Evolutionary conservation across 345 rosid species (phyloP).

Genomic region (Laguncularia racemosa): DNA sequence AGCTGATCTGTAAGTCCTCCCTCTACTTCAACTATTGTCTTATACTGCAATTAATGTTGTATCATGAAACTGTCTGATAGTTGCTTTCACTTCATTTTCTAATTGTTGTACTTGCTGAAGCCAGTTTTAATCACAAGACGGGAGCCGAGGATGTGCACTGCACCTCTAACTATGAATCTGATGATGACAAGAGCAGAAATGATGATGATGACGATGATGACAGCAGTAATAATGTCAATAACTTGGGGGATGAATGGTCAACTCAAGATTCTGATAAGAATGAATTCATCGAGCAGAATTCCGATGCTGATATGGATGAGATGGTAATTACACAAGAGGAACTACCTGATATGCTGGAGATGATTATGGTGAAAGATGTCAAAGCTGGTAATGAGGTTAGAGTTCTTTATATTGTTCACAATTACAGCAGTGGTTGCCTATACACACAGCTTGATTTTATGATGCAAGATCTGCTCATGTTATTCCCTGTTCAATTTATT

Average conservation of each 20-base stretch:
- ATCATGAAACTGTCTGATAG: neutral
- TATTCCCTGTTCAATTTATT: neutral
- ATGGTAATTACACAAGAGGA: constrained; percentile 24
- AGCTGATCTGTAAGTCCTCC: constrained; percentile 74
- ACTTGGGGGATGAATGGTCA: neutral
- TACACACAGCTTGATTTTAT: neutral
- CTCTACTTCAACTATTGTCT: neutral
- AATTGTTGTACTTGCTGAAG: constrained; percentile 4
- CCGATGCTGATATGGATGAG: constrained; percentile 10
- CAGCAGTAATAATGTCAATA: constrained; percentile 3
- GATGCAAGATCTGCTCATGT: neutral
- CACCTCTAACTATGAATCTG: constrained; percentile 50
- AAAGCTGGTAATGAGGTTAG: constrained; percentile 69
- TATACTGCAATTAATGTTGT: neutral
- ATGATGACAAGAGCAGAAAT: constrained; percentile 25
- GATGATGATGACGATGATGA: constrained; percentile 20
- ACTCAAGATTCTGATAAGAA: constrained; percentile 8
- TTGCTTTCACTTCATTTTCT: constrained; percentile 1
- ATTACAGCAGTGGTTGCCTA: neutral
- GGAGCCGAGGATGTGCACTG: constrained; percentile 88
- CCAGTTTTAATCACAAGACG: constrained; percentile 89
- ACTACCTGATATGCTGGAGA: constrained; percentile 40
- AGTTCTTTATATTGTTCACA: constrained; percentile 6
- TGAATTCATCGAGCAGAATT: constrained; percentile 14
- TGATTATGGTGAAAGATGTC: constrained; percentile 86